Conservation (phyloP, 345 rosid genomes). For the Camelina hispida region DNA sequence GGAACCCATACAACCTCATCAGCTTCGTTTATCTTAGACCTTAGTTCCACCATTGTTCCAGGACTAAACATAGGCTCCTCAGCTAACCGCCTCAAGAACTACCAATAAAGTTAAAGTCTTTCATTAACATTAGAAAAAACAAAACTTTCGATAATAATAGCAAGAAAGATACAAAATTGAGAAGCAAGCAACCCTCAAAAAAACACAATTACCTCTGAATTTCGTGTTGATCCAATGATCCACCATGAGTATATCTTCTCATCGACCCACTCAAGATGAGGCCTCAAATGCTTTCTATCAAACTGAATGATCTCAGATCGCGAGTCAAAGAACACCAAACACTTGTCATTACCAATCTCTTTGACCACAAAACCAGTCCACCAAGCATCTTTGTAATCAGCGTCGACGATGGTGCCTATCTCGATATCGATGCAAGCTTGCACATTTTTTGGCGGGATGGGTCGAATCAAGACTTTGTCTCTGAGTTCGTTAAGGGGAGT, state of each 20-base stretch:
- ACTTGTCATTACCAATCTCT: constrained; percentile 43
- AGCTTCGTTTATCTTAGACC: background rate
- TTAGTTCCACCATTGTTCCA: constrained; percentile 16
- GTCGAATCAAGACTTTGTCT: constrained; percentile 41
- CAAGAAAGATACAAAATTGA: background rate
- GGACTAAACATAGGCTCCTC: background rate
- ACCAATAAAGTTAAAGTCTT: background rate
- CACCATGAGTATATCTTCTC: constrained; percentile 34
- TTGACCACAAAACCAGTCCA: constrained; percentile 60
- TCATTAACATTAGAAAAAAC: background rate
- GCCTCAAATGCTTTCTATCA: constrained; percentile 51
- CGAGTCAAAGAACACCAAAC: constrained; percentile 50
- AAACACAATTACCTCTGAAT: constrained; percentile 22
- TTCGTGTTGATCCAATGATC: constrained; percentile 43
- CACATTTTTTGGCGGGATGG: constrained; percentile 46
- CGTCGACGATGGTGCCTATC: constrained; percentile 48
- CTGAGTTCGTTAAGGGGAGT: background rate
- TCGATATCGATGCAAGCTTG: constrained; percentile 23
- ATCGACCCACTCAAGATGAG: constrained; percentile 52
- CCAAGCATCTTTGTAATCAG: constrained; percentile 50
- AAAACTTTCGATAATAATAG: background rate
- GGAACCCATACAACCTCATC: background rate
- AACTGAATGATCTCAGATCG: constrained; percentile 54
- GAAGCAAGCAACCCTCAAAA: background rate
- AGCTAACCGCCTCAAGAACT: background rate